Conservation (phyloP, 768 basidiomycete species). For the Termitomyces sp. region DNA sequence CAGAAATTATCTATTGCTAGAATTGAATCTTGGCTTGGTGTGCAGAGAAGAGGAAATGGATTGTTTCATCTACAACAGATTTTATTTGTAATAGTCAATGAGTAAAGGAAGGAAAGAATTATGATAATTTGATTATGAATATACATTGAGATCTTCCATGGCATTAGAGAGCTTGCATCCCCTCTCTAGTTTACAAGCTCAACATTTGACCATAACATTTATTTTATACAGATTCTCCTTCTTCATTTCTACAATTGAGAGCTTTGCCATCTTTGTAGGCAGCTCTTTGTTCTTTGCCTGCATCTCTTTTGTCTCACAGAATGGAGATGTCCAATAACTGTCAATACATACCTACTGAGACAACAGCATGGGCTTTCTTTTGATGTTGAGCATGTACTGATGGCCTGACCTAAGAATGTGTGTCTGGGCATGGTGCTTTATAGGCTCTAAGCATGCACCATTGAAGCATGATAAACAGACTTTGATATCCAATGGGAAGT, state of each 20-base stretch:
- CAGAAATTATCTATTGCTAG: conserved; percentile 93
- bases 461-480: conserved; percentile 94
- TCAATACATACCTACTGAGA: conserved; percentile 53
- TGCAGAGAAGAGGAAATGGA: conserved; percentile 81
- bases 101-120: background rate
- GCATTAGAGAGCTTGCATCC: conserved; percentile 42
- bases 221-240: conserved; percentile 74
- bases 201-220: conserved; percentile 63
- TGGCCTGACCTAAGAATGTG: conserved; percentile 76
- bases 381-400: conserved; percentile 72
- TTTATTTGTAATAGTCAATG: conserved; percentile 33
- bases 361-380: conserved; percentile 60
- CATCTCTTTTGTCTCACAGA: conserved; percentile 47
- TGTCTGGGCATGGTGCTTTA: conserved; percentile 65
- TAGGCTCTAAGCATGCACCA: conserved; percentile 68
- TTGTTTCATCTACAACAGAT: conserved; percentile 56
- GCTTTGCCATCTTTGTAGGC: conserved; percentile 82
- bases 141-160: conserved; percentile 27
- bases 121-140: background rate
- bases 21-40: conserved; percentile 93
- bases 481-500: conserved; percentile 70
- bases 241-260: conserved; percentile 58
- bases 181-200: conserved; percentile 56
- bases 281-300: conserved; percentile 79
- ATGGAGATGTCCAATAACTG: conserved; percentile 11